phyloP scores from a whole-genome alignment of 2,329 filamentous ascomycete species.

The Juglanconis sp. region DNA sequence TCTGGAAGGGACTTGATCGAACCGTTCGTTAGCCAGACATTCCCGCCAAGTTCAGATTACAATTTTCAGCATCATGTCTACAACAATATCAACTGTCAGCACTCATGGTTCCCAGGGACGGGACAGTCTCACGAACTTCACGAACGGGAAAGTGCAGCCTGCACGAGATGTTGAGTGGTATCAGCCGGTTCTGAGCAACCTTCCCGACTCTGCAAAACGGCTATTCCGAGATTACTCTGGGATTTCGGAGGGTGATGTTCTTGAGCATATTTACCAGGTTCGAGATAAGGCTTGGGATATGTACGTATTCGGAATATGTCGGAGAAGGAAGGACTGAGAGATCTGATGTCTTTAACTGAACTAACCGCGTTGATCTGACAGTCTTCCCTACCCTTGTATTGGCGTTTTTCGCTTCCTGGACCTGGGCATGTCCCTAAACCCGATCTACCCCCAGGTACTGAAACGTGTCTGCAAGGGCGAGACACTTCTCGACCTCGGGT shows the following conservation, averaged over 20 bases:
- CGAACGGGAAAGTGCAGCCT: not conserved
- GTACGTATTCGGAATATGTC: not conserved
- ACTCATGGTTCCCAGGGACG: no score
- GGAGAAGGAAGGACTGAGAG: no score
- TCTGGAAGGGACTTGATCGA: no score
- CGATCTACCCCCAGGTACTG: not conserved
- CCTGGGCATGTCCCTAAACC: not conserved
- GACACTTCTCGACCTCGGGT: not conserved
- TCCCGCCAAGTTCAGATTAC: no score
- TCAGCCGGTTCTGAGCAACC: not conserved
- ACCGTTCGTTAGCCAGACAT: no score
- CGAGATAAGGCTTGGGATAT: not conserved
- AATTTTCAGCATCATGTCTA: no score
- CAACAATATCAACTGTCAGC: no score
- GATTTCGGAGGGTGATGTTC: not conserved
- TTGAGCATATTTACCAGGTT: not conserved
- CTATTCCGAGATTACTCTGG: not conserved
- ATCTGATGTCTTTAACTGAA: not conserved
- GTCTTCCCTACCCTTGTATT: conserved; percentile 1
- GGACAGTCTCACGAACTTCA: not conserved
- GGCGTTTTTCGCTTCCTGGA: not conserved
- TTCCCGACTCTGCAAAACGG: not conserved
- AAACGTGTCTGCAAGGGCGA: not conserved
- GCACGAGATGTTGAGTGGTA: not conserved
- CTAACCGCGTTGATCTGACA: not conserved